phyloP scores from a whole-genome alignment of 2,329 filamentous ascomycete genomes.

The Phyllosticta citrichinensis region DNA sequence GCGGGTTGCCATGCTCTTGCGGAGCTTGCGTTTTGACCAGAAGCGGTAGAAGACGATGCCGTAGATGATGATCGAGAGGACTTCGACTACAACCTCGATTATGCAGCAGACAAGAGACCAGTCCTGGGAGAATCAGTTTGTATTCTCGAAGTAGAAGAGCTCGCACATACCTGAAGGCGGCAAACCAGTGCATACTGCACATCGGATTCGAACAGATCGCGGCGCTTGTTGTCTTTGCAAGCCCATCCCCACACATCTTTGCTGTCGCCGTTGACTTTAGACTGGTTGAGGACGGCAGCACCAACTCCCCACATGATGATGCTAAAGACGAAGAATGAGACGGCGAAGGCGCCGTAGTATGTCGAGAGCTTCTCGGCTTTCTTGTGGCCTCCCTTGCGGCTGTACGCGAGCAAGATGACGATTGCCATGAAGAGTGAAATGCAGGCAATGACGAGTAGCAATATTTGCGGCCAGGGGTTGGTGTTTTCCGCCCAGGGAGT shows the following conservation, averaged over 20 bases:
- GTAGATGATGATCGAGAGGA: slow-evolving; percentile 87
- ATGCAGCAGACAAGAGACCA: slow-evolving; percentile 95
- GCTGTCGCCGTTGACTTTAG: slow-evolving; percentile 59
- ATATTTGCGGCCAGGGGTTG: slow-evolving; percentile 78
- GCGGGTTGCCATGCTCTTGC: slow-evolving; percentile 92
- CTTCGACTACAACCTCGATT: slow-evolving; percentile 89
- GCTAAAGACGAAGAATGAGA: slow-evolving; percentile 87
- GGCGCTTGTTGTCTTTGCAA: slow-evolving; percentile 80
- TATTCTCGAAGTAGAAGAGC: slow-evolving; percentile 3
- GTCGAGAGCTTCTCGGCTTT: slow-evolving; percentile 86
- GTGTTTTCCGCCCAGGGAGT: slow-evolving; percentile 77
- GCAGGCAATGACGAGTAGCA: slow-evolving; percentile 68
- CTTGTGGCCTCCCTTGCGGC: slow-evolving; percentile 68
- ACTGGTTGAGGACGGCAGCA: slow-evolving; percentile 72
- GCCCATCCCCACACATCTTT: slow-evolving; percentile 98
- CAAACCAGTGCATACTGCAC: slow-evolving; percentile 86
- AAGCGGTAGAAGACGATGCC: slow-evolving; percentile 93
- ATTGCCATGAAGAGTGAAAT: slow-evolving; percentile 73
- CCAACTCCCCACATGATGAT: slow-evolving; percentile 87
- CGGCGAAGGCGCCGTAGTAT: slow-evolving; percentile 91
- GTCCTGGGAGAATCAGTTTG: slow-evolving; percentile 46
- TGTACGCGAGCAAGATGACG: slow-evolving; percentile 75
- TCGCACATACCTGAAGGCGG: slow-evolving; percentile 57
- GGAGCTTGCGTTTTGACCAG: slow-evolving; percentile 89
- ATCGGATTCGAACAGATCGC: slow-evolving; percentile 65